Evolutionary conservation across 2,329 filamentous ascomycete genomes (phyloP), one percentile per base, ranked within the genome.

Genomic region (Cercospora sojina): DNA sequence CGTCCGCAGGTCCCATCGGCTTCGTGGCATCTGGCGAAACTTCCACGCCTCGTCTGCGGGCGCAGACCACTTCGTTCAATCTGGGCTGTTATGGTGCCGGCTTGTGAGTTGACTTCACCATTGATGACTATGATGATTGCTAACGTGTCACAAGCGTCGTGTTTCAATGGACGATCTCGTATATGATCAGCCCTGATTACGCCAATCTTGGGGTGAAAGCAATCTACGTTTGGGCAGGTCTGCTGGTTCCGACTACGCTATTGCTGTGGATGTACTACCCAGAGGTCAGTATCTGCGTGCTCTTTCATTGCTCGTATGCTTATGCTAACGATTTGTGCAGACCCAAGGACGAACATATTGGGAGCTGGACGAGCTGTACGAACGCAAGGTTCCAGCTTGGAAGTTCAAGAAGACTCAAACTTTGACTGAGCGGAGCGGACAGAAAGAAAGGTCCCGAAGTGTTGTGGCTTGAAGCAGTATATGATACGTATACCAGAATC

Each of bases 361-460:
- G 68, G 69, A 71, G 32, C 32, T 70, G n/a, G 69, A 70, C 35
- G 68, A 70, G 59, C 62, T 71, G 3, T 71, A 70, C 53, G 61
- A 70, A 62, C 65, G 68, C 41, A 68, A 65, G 25, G 63, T 71
- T 38, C 68, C 69, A 25, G 68, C 69, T 13, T 68, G 68, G 68
- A 68, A 64, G 29, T 71, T 71, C 66, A 68, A 68, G 65, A 57
- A 65, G 27, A 62, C 62, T 23, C 32, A 51, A 16, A 47, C 58
- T 5, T 31, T 60, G 38, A 47, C 58, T n/a, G 58, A 60, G n/a
- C 32, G 58, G 12, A 60, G n/a, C 27, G 58, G 58, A 2, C 58
- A 60, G 58, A 60, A 60, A 35, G 38, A 29, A 12, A 49, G 23
- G n/a, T 41, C 35, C 38, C 35, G 41, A 10, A 38, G 58, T 8